Evolutionary conservation across 1,284 basidiomycete genomes (phyloP).

Genomic region (Trichosporon asahii): DNA sequence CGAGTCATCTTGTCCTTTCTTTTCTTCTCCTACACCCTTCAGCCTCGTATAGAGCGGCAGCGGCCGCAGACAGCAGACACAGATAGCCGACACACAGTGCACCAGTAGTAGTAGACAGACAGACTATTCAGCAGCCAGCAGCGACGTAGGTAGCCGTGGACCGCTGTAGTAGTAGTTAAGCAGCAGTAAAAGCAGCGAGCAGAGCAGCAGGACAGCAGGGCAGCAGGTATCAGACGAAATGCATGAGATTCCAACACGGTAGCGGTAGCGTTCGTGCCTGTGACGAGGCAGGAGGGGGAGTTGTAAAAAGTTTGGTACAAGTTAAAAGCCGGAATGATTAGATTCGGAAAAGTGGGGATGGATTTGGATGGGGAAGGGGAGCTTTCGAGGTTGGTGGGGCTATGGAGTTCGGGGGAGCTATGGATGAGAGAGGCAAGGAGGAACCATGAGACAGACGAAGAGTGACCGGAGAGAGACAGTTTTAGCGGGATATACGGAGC

Average conservation of each 20-base stretch:
- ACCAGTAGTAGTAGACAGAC: background rate
- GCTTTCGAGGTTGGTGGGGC: slow-evolving; percentile 22
- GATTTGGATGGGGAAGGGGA: background rate
- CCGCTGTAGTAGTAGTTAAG: background rate
- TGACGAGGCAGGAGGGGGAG: background rate
- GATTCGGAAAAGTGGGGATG: slow-evolving; percentile 19
- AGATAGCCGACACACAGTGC: no score
- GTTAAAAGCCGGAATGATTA: slow-evolving; percentile 11
- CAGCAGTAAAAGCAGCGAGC: background rate
- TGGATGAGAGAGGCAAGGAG: slow-evolving; percentile 29
- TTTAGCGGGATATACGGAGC: background rate
- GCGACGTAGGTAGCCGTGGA: background rate
- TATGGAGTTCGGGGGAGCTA: slow-evolving; percentile 6
- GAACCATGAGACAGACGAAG: slow-evolving; percentile 17
- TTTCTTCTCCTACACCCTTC: background rate
- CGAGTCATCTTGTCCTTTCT: no score
- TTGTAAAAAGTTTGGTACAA: background rate
- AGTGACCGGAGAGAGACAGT: background rate
- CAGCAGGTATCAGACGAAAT: slow-evolving; percentile 10
- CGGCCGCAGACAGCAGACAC: background rate
- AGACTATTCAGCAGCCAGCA: background rate
- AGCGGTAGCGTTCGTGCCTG: background rate
- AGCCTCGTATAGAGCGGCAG: background rate
- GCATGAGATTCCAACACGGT: slow-evolving; percentile 10
- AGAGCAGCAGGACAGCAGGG: background rate